These are phyloP conservation scores for Aspergillus saccharolyticus DNA, from an alignment of 495 filamentous ascomycete genomes.

Conservation along the genomic window DNA sequence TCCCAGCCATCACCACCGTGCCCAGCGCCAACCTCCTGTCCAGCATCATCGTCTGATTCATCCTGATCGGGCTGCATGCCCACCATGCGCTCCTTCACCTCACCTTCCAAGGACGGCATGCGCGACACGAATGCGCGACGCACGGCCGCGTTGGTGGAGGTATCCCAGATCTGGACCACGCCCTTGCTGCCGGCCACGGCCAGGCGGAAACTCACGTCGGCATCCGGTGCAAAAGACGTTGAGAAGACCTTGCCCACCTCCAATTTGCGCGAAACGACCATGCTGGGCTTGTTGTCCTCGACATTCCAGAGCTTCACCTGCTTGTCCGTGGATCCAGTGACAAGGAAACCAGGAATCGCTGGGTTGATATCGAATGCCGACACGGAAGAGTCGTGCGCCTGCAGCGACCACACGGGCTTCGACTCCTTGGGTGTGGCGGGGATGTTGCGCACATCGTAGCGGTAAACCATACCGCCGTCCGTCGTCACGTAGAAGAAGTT, in stretches of 20 bases:
- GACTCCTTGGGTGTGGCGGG: slow-evolving; percentile 63
- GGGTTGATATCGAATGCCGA: slow-evolving; percentile 93
- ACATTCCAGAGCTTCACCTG: slow-evolving; percentile 97
- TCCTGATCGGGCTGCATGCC: slow-evolving; percentile 63
- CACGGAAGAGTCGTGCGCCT: slow-evolving; percentile 91
- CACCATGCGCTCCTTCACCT: slow-evolving; percentile 71
- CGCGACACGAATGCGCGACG: slow-evolving; percentile 76
- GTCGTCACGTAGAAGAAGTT: slow-evolving; percentile 95
- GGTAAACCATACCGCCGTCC: slow-evolving; percentile 83
- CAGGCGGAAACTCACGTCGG: slow-evolving; percentile 82
- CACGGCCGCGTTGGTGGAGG: slow-evolving; percentile 88
- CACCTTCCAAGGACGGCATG: slow-evolving; percentile 53
- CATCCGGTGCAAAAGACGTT: slow-evolving; percentile 80
- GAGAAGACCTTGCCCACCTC: slow-evolving; percentile 95
- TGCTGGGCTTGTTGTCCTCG: slow-evolving; percentile 63
- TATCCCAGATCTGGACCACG: slow-evolving; percentile 91
- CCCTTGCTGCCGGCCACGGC: slow-evolving; percentile 95
- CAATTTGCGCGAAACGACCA: slow-evolving; percentile 87
- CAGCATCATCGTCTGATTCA: slow-evolving; percentile 58
- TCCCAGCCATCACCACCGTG: slow-evolving; percentile 63
- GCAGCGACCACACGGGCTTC: slow-evolving; percentile 87
- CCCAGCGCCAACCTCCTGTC: slow-evolving; percentile 45
- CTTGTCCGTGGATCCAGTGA: slow-evolving; percentile 87
- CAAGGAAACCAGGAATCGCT: slow-evolving; percentile 84
- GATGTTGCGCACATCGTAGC: slow-evolving; percentile 71